These are phyloP conservation scores for Candida boleticola DNA, from an alignment of 805 yeast species.

Conservation along the genomic window DNA sequence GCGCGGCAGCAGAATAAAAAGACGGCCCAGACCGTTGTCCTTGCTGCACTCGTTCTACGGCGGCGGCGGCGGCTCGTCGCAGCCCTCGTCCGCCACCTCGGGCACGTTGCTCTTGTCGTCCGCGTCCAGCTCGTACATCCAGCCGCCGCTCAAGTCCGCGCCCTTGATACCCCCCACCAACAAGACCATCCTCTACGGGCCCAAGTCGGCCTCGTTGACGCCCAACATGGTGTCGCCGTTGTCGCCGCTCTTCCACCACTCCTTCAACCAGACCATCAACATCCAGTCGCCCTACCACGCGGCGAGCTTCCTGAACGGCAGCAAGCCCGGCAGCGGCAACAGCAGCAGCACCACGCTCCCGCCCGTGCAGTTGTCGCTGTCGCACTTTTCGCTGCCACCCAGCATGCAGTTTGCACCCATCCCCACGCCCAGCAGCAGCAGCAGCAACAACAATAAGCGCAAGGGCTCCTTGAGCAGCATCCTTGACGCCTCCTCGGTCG, in stretches of 20 bases:
- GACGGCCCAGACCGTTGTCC: conserved; percentile 39
- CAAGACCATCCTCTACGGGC: conserved; percentile 14
- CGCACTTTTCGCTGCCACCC: conserved; percentile 5
- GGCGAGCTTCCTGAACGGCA: not conserved
- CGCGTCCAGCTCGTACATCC: not conserved
- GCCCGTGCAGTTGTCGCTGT: conserved; percentile 4
- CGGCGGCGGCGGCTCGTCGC: conserved; percentile 12
- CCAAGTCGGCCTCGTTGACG: conserved; percentile 22
- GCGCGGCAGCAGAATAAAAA: conserved; percentile 26
- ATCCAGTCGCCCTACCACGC: not conserved
- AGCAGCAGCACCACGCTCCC: conserved; percentile 8
- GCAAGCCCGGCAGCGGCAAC: conserved; percentile 1
- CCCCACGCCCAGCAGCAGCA: not conserved
- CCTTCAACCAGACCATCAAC: conserved; percentile 23
- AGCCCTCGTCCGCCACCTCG: not conserved
- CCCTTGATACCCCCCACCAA: conserved; percentile 8
- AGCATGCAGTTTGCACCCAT: conserved; percentile 9
- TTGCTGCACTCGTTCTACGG: conserved; percentile 29
- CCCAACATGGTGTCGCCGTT: conserved; percentile 37
- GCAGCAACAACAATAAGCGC: not conserved
- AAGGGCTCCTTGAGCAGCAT: not conserved
- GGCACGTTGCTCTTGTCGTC: not conserved
- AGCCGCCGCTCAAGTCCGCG: conserved; percentile 3
- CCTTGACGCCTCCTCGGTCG: not conserved
- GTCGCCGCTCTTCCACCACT: conserved; percentile 39